These are phyloP conservation scores for Cystobasidiaceae sp. DNA, from an alignment of 1,284 basidiomycete genomes.

Conservation along the genomic window DNA sequence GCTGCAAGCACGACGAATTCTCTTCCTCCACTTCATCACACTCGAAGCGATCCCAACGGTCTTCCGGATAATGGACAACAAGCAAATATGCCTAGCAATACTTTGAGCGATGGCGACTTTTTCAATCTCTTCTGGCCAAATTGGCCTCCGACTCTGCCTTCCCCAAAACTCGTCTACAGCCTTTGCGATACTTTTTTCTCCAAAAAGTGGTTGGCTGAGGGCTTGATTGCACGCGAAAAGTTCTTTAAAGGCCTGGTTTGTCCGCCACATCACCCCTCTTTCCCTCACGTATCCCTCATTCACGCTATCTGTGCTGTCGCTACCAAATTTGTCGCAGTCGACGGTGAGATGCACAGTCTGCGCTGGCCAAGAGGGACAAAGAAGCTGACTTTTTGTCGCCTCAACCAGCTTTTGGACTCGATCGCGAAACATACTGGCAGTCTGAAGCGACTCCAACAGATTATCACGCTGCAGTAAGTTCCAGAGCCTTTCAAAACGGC, in stretches of 20 bases:
- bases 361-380: too few relatives aligned
- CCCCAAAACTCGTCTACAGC: conserved; percentile 32
- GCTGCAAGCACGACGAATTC: too few relatives aligned
- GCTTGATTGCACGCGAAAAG: conserved; percentile 64
- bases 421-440: conserved; percentile 37
- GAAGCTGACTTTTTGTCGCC: background rate
- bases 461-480: conserved; percentile 62
- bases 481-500: too few relatives aligned
- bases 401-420: conserved; percentile 44
- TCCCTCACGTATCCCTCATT: conserved; percentile 72
- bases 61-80: too few relatives aligned
- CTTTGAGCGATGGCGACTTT: background rate
- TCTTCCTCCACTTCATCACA: too few relatives aligned
- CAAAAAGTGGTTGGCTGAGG: conserved; percentile 29
- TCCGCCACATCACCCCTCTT: conserved; percentile 65
- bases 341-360: conserved; percentile 43
- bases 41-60: too few relatives aligned
- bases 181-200: conserved; percentile 38
- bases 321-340: conserved; percentile 69
- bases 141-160: conserved; percentile 35
- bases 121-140: conserved; percentile 25
- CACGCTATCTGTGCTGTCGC: conserved; percentile 82
- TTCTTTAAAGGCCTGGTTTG: conserved; percentile 68
- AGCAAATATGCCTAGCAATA: too few relatives aligned
- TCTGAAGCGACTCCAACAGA: conserved; percentile 57